Evolutionary conservation across 176 grass and related monocot species (phyloP), one percentile per base, ranked within the genome.

Genomic region (Panicum miliaceum): DNA sequence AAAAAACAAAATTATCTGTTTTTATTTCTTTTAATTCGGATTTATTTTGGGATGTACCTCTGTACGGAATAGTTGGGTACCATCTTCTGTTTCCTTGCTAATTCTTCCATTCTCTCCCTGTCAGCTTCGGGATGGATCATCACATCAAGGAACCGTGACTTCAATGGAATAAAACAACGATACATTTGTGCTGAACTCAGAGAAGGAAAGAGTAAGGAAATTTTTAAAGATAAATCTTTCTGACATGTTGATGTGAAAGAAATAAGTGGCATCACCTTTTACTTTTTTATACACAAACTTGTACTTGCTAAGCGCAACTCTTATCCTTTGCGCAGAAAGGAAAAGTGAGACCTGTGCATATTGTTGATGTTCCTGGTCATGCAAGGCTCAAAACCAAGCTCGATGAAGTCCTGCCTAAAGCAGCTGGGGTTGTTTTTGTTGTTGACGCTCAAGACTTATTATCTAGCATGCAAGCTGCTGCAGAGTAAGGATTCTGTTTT

Each of bases 281-380:
- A 8, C 16, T 41, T 8, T 18, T 54, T 23, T 29, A 0, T 86
- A 56, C 15, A 61, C 6, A 65, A 58, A 38, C 16, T 38, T 83
- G 47, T 20, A 75, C 63, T 75, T 71, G 4, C 18, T 64, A 8
- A 38, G 3, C 9, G 16, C 75, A 75, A 75, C 66, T 27, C 26
- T 58, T 75, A 50, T 77, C 48, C 42, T 66, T 64, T 52, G 16
- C 81, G 62, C 80, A 98, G 90, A 98, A 82, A 67, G 83, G 91
- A 51, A 98, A 92, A 91, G 27, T 76, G 13, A 94, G 91, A 27
- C 89, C 91, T 38, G 85, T 98, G 45, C 89, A 91, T 90, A 69
- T 98, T 87, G 81, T 98, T 87, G 96, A 98, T 88, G 93, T 95
- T 75, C 96, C 96, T 85, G 96, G 96, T 11, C 93, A 98, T 89